These are phyloP conservation scores for Tarenaya hassleriana DNA, from an alignment of 345 rosid genomes.

Conservation along the genomic window DNA sequence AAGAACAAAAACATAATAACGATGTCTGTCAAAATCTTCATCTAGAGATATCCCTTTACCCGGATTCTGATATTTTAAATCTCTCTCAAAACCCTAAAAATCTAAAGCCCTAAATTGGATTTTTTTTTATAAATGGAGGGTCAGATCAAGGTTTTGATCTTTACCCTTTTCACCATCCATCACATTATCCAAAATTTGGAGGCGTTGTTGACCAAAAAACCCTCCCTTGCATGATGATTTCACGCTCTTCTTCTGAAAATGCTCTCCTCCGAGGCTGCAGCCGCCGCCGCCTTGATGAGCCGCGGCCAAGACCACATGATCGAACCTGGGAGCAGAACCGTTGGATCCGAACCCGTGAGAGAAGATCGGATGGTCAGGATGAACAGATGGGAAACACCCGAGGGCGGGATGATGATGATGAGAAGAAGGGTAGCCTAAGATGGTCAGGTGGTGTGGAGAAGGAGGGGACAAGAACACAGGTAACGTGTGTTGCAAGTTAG, in stretches of 20 bases:
- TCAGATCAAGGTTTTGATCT: constrained; percentile 60
- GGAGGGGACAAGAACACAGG: constrained; percentile 32
- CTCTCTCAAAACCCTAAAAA: neutral
- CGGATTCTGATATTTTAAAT: neutral
- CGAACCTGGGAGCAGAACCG: constrained; percentile 33
- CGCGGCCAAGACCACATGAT: constrained; percentile 22
- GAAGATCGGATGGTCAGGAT: constrained; percentile 16
- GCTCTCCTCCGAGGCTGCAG: constrained; percentile 1
- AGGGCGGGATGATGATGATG: constrained; percentile 39
- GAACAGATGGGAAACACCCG: constrained; percentile 26
- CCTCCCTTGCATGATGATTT: constrained; percentile 46
- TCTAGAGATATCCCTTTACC: too few species aligned
- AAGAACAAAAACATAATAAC: too few species aligned
- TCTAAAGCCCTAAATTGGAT: neutral
- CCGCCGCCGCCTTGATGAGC: constrained; percentile 20
- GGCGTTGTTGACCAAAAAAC: constrained; percentile 18
- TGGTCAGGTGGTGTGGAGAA: constrained; percentile 34
- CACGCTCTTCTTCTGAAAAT: constrained; percentile 25
- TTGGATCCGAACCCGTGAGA: constrained; percentile 33
- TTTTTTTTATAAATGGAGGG: constrained; percentile 82
- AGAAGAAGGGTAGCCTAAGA: constrained; percentile 45
- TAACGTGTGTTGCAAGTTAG: constrained; percentile 27
- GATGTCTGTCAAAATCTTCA: too few species aligned
- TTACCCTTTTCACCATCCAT: constrained; percentile 23
- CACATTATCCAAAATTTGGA: constrained; percentile 14